Percentiles rank a stretch among this genome's conserved stretches.
Evolutionary conservation across 1,284 basidiomycete genomes (phyloP).

Genomic region (Papiliotrema nemorosa): DNA sequence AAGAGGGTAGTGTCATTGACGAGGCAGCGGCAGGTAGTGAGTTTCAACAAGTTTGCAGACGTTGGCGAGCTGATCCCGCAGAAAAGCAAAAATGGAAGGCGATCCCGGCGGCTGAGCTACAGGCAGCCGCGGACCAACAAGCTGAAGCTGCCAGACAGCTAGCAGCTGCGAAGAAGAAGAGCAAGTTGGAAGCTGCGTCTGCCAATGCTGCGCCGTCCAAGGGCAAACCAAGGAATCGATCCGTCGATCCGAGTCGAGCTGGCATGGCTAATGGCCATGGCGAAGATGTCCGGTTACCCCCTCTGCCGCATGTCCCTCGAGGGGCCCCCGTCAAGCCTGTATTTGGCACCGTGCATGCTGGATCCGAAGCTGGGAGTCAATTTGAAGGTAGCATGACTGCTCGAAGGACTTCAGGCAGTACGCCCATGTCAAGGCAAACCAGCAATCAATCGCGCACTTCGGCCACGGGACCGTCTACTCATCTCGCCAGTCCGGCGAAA

Average conservation of each 20-base stretch:
- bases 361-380: constrained; percentile 1
- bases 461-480: not conserved
- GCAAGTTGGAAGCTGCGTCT: constrained; percentile 6
- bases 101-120: constrained; percentile 47
- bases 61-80: constrained; percentile 12
- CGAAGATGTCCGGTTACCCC: constrained; percentile 20
- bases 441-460: constrained; percentile 16
- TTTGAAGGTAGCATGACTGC: not conserved
- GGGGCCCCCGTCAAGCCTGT: constrained; percentile 15
- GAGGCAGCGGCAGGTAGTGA: constrained; percentile 25
- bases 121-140: constrained; percentile 47
- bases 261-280: constrained; percentile 2
- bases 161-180: constrained; percentile 4
- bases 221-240: constrained; percentile 12
- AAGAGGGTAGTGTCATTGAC: constrained; percentile 14
- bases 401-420: not conserved
- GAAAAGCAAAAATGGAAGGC: constrained; percentile 50
- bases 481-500: not conserved
- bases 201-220: constrained; percentile 1
- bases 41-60: constrained; percentile 1
- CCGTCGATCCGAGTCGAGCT: constrained; percentile 9
- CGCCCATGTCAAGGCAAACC: constrained; percentile 1
- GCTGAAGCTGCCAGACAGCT: constrained; percentile 26
- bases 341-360: constrained; percentile 12
- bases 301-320: constrained; percentile 3